Conservation (phyloP, 768 basidiomycete genomes). For the Mycena vulgaris region DNA sequence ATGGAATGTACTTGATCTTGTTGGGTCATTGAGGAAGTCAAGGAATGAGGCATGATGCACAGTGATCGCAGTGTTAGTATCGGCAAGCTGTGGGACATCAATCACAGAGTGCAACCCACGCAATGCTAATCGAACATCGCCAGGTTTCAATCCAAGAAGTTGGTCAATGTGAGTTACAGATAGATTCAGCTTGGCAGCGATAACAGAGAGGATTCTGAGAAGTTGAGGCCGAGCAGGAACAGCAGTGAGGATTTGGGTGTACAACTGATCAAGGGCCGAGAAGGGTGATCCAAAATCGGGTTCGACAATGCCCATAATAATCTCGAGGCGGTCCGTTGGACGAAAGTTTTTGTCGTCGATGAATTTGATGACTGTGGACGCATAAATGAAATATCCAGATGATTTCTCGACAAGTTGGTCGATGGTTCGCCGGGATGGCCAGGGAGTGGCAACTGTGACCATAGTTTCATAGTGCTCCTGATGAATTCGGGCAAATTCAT, state of each 20-base stretch:
- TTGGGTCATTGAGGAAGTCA: conserved; percentile 1
- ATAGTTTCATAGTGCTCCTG: conserved; percentile 4
- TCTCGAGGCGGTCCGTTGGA: conserved; percentile 3
- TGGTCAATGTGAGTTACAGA: no score
- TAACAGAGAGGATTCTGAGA: neutral
- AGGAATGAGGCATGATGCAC: conserved; percentile 14
- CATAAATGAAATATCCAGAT: conserved; percentile 25
- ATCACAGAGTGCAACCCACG: neutral
- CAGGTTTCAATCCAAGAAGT: conserved; percentile 2
- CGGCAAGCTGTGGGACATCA: neutral
- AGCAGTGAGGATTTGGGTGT: conserved; percentile 14
- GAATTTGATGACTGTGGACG: conserved; percentile 5
- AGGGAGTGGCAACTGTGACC: neutral
- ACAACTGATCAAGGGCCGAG: conserved; percentile 8
- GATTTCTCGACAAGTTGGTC: neutral
- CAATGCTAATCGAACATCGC: no score
- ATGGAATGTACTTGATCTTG: neutral
- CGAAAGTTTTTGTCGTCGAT: conserved; percentile 16
- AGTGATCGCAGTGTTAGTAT: neutral
- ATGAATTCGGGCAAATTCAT: no score
- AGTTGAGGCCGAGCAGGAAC: conserved; percentile 4
- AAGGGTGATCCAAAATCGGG: neutral
- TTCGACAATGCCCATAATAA: neutral
- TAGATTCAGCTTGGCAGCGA: conserved; percentile 5
- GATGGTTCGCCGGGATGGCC: neutral